Conservation (phyloP, 106 monocot genomes). For the Dioscorea zingiberensis region DNA sequence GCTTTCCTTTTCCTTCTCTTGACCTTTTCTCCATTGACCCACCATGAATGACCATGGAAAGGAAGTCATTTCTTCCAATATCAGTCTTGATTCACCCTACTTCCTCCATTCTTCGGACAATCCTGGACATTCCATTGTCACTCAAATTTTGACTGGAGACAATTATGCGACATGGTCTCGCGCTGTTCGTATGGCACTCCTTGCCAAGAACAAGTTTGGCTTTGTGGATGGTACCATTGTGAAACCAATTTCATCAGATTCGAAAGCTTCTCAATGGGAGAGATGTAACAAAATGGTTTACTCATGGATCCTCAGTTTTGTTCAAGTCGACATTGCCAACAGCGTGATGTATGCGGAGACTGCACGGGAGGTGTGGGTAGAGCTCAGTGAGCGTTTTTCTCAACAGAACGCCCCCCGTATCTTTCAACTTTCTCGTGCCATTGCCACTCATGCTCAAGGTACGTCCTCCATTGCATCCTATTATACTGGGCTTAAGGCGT, state of each 20-base stretch:
- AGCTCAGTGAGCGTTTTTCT: background rate
- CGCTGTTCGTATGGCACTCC: background rate
- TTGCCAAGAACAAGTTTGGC: background rate
- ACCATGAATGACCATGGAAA: too few relatives aligned
- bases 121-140: background rate
- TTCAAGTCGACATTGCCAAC: background rate
- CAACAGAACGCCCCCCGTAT: background rate
- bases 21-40: too few relatives aligned
- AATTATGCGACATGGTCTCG: background rate
- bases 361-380: background rate
- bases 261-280: background rate
- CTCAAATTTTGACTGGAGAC: background rate
- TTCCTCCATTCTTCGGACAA: background rate
- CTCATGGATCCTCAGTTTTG: background rate
- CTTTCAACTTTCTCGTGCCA: background rate
- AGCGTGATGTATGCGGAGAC: too few relatives aligned
- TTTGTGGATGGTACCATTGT: background rate
- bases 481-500: background rate
- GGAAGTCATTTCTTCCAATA: too few relatives aligned
- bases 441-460: background rate
- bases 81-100: background rate
- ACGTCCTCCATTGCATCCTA: background rate
- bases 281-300: background rate
- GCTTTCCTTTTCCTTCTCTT: too few relatives aligned
- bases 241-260: background rate